Base-by-base conservation (phyloP, 306 rosid species). In the Cicer pinnatifidum region DNA sequence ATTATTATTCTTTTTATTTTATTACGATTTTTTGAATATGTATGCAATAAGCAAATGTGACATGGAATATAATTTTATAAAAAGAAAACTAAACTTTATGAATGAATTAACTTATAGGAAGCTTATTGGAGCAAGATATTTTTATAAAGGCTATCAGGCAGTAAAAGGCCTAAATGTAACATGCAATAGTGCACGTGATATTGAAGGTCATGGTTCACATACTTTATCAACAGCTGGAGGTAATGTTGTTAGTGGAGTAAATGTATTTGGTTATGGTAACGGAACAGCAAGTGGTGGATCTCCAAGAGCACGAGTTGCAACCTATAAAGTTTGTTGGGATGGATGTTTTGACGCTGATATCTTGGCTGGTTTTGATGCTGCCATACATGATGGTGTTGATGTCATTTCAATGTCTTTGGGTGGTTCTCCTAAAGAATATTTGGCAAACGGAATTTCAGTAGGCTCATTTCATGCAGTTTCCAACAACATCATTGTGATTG, bases 281-380 rank as follows among this genome's bases (percentile, higher is more conserved):
- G 99, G 99, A 43, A 90, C 91, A 1, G 96, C 96, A 0, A 88
- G 85, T 2, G 99, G 99, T 7, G 99, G 99, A 13, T 87, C 99
- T 1, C 97, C 99, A 0, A 88, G 57, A 52, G 95, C 93, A 16
- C 80, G 85, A 4, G 90, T 91, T 69, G 99, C 88, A 38, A 59
- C 96, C 6, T 95, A 95, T 73, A 95, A 95, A 74, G 90, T 83
- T 1, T 95, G 97, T 13, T 91, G 92, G 94, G 13, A 8, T 4
- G 67, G 46, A 19, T 94, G 98, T 86, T 71, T 0, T 39, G 92
- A 75, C 28, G 87, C 91, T 0, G 98, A 94, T 66, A 75, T 89
- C 23, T 6, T 94, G 56, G 98, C 98, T 1, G 97, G 28, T 19
- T 72, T 89, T 43, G 96, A 92, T 0, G 83, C 88, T 44, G 97